Percentiles rank a stretch among this genome's conserved stretches.
Conservation (phyloP, 345 rosid genomes). For the Murraya koenigii region DNA sequence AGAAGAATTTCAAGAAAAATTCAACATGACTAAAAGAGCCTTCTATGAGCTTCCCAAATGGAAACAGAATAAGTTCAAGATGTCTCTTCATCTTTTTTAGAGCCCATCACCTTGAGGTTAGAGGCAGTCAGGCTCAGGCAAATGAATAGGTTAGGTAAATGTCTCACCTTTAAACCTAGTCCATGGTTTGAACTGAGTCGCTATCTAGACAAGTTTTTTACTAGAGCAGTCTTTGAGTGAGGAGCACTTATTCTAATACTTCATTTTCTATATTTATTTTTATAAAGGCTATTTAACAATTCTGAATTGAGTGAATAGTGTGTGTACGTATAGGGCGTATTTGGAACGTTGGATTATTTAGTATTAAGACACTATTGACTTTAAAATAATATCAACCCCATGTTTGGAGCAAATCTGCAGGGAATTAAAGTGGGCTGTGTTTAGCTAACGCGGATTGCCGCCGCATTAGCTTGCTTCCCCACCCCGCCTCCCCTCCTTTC, state of each 20-base stretch:
- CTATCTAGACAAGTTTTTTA: background rate
- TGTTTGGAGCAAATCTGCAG: too few relatives aligned
- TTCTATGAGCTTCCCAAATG: constrained; percentile 68
- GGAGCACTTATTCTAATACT: background rate
- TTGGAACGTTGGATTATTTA: too few relatives aligned
- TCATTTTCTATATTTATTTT: background rate
- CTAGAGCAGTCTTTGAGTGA: background rate
- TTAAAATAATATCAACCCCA: too few relatives aligned
- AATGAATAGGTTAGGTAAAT: background rate
- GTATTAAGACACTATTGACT: too few relatives aligned
- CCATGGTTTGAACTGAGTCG: background rate
- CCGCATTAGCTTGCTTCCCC: too few relatives aligned
- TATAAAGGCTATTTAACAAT: background rate
- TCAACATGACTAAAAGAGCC: constrained; percentile 39
- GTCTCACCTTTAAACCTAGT: background rate
- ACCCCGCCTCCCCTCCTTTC: too few relatives aligned
- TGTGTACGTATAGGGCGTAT: too few relatives aligned
- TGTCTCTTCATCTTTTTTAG: constrained; percentile 57
- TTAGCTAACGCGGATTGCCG: too few relatives aligned
- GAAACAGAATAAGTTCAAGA: constrained; percentile 73
- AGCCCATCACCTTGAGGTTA: background rate
- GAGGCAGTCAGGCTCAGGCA: background rate
- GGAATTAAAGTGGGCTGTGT: too few relatives aligned
- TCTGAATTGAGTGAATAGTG: background rate
- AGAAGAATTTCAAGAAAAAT: constrained; percentile 54